Evolutionary conservation across 768 basidiomycete species (phyloP).

Genomic region (Russula olivacea): DNA sequence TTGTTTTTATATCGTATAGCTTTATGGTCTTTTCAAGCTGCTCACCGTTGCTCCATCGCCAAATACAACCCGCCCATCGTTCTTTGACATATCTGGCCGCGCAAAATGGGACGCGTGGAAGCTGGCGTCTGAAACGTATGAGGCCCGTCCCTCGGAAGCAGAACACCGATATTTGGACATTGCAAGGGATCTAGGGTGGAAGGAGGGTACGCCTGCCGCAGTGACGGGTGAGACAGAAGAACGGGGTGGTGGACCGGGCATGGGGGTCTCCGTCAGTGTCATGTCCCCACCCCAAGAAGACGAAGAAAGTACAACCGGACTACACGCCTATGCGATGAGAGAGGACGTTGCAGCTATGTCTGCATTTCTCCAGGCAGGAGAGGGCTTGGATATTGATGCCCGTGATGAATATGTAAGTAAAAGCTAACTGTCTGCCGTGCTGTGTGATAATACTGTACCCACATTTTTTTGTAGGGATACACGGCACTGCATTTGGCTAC

Average conservation of each 20-base stretch:
- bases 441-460: background rate
- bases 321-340: constrained; percentile 60
- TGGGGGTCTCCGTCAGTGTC: constrained; percentile 61
- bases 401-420: constrained; percentile 66
- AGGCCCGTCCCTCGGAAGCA: constrained; percentile 39
- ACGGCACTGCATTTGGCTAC: constrained; percentile 82
- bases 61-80: constrained; percentile 53
- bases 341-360: constrained; percentile 46
- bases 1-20: constrained; percentile 36
- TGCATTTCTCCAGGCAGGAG: constrained; percentile 37
- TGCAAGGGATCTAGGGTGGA: constrained; percentile 67
- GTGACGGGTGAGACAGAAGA: constrained; percentile 28
- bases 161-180: constrained; percentile 64
- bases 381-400: constrained; percentile 48
- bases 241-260: constrained; percentile 35
- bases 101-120: constrained; percentile 90
- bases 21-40: constrained; percentile 83
- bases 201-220: constrained; percentile 30
- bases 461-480: constrained; percentile 55
- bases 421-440: background rate
- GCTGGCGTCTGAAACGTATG: constrained; percentile 44
- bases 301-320: constrained; percentile 29
- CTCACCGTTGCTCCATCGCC: constrained; percentile 56
- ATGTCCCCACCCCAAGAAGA: constrained; percentile 39
- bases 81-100: constrained; percentile 73